phyloP scores from a whole-genome alignment of 192 early-diverging fungal genomes.

The Paraglomus brasilianum region DNA sequence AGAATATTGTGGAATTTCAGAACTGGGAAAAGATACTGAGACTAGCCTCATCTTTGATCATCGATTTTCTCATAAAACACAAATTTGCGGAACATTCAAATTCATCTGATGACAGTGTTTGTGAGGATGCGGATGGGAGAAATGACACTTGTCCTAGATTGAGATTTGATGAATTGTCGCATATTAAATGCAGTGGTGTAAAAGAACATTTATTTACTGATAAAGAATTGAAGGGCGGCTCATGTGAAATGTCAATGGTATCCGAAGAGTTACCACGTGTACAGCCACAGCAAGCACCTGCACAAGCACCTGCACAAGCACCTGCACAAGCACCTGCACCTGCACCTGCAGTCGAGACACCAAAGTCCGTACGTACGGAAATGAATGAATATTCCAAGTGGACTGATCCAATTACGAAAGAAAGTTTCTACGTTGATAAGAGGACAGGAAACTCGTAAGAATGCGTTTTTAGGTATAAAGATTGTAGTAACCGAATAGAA shows the following conservation, averaged over 20 bases:
- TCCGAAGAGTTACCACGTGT: too few relatives aligned
- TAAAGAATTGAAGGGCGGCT: constrained; percentile 24
- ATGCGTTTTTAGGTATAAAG: neutral
- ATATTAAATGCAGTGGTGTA: constrained; percentile 31
- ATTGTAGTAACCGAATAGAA: neutral
- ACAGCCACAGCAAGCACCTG: too few relatives aligned
- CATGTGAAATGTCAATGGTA: too few relatives aligned
- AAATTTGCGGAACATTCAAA: constrained; percentile 16
- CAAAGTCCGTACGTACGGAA: neutral
- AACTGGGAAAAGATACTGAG: constrained; percentile 30
- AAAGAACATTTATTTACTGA: constrained; percentile 10
- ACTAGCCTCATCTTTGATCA: constrained; percentile 31
- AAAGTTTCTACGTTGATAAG: constrained; percentile 34
- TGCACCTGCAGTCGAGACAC: too few relatives aligned
- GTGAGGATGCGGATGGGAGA: neutral
- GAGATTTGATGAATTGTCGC: constrained; percentile 28
- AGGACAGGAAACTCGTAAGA: constrained; percentile 47
- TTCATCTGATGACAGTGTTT: constrained; percentile 8
- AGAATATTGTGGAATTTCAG: constrained; percentile 53
- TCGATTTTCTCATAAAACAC: constrained; percentile 36
- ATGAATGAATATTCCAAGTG: constrained; percentile 34
- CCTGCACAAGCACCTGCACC: too few relatives aligned
- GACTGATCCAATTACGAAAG: constrained; percentile 28
- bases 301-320: too few relatives aligned
- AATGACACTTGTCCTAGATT: neutral